phyloP scores from a whole-genome alignment of 176 grass and related monocot species.

The Cenchrus purpureus region DNA sequence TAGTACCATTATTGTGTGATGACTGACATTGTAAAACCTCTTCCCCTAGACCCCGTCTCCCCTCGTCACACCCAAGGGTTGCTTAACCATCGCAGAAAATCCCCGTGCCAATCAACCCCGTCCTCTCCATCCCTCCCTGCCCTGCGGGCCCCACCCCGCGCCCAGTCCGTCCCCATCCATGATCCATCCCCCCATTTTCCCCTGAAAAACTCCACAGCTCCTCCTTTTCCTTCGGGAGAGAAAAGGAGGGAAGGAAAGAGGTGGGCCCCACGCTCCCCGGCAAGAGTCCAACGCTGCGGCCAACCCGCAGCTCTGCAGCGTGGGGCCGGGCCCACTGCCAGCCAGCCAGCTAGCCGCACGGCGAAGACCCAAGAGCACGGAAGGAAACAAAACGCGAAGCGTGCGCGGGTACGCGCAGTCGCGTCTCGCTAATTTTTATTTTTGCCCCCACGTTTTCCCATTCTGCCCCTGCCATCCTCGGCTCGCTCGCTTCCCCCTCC shows the following conservation, averaged over 20 bases:
- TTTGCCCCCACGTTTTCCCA: slow-evolving; percentile 25
- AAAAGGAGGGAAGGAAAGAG: background rate
- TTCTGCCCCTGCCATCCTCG: background rate
- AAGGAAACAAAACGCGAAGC: background rate
- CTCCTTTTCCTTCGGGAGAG: background rate
- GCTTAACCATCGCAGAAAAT: background rate
- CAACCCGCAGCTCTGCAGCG: background rate
- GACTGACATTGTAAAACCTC: background rate
- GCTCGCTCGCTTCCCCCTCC: background rate
- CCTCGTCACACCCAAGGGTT: background rate
- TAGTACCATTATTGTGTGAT: background rate
- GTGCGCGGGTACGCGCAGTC: slow-evolving; percentile 17
- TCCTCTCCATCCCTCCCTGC: background rate
- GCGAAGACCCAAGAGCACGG: background rate
- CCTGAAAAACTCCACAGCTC: background rate
- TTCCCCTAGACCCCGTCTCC: background rate
- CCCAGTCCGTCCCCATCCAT: background rate
- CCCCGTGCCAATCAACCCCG: background rate
- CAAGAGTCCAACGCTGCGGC: background rate
- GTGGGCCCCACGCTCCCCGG: background rate
- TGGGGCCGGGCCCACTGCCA: background rate
- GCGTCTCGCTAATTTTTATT: background rate
- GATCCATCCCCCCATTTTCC: background rate
- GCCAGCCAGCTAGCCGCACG: background rate
- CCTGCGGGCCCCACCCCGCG: background rate